Evolutionary conservation across 257 asterid genomes (phyloP), one percentile per base, ranked within the genome.

Genomic region (Asclepias syriaca): DNA sequence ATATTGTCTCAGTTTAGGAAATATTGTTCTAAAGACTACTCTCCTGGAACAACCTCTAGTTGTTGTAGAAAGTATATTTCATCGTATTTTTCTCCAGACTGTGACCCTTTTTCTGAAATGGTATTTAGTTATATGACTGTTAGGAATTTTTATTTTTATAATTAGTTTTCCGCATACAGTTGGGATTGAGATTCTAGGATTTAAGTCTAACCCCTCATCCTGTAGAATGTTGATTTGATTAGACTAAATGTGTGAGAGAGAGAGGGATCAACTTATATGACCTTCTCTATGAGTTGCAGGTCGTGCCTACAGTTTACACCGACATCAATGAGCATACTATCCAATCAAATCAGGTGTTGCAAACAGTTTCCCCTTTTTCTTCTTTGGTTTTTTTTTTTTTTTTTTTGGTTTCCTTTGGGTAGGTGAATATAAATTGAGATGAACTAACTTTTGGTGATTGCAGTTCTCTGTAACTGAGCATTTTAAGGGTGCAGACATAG

Each of bases 401-500:
- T 1, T 0, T 8, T 19, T 19, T 54, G 10, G 24, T 54, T 6
- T 1, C 3, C 21, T 19, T 19, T 54, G 10, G 24, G 34, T 1
- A 29, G 34, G 48, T 49, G 72, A 76, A 74, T 59, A 59, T 67
- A 65, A 70, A 48, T 53, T 53, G 73, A 67, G 76, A 80, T 69
- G 61, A 74, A 74, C 53, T 64, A 78, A 77, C 49, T 75, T 65
- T 78, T 75, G 67, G 63, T n/a, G 72, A 14, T 71, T 82, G 84
- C 90, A 95, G 99, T 94, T 94, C 85, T 94, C 99, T 69, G 98
- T 94, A 29, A 94, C 99, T 10, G 99, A 94, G 80, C 96, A 94
- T 79, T 89, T 82, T 53, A 82, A 79, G 84, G 99, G 99, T 71
- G 77, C 88, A 39, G 98, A 83, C 1, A 69, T 86, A 54, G 96